Conservation (phyloP, 1,139 yeast species). For the Schizosaccharomyces versatilis region DNA sequence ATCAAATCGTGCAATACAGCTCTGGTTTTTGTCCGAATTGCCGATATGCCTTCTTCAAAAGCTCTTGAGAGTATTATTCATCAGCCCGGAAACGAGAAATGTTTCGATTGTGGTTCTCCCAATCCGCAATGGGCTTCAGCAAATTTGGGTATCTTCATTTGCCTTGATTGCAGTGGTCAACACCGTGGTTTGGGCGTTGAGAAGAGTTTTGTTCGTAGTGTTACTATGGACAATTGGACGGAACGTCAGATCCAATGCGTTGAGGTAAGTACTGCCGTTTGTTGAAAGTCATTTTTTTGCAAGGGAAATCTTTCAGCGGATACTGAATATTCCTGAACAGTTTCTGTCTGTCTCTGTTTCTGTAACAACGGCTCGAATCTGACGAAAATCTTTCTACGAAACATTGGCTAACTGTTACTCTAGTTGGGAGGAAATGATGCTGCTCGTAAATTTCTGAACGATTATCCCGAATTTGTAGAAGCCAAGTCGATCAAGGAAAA, state of each 20-base stretch:
- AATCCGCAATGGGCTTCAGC: constrained; percentile 65
- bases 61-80: not conserved
- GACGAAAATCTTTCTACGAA: not conserved
- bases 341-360: not conserved
- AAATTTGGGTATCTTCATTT: constrained; percentile 33
- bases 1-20: too few relatives aligned
- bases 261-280: constrained; percentile 26
- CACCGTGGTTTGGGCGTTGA: constrained; percentile 68
- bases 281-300: not conserved
- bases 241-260: constrained; percentile 69
- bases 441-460: constrained; percentile 61
- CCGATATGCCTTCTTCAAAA: not conserved
- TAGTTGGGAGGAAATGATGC: constrained; percentile 60
- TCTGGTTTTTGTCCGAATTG: too few relatives aligned
- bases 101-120: constrained; percentile 83
- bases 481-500: constrained; percentile 27
- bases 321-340: not conserved
- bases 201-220: constrained; percentile 79
- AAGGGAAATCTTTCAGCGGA: not conserved
- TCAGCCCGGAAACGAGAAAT: constrained; percentile 20
- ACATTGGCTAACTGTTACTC: not conserved
- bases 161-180: constrained; percentile 10
- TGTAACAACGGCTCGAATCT: too few relatives aligned
- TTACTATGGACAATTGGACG: constrained; percentile 84
- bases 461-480: constrained; percentile 22